phyloP scores from a whole-genome alignment of 345 rosid genomes.

The Populus davidiana region DNA sequence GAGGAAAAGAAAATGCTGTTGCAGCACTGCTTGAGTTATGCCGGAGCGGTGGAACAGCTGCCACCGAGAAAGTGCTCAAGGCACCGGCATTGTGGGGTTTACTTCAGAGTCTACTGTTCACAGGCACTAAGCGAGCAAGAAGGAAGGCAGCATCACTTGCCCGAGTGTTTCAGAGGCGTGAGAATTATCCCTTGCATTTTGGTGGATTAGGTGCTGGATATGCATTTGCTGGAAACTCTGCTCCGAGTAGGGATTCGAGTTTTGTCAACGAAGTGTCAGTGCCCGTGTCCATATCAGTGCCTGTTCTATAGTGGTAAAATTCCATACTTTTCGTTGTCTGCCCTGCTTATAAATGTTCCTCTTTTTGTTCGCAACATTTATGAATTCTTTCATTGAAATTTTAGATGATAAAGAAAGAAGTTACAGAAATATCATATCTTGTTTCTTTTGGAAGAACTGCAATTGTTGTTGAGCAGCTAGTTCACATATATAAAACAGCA shows the following conservation, averaged over 20 bases:
- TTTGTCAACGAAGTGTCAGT: slow-evolving; percentile 66
- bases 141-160: slow-evolving; percentile 95
- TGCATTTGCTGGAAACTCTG: slow-evolving; percentile 58
- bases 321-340: slow-evolving; percentile 2
- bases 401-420: slow-evolving; percentile 23
- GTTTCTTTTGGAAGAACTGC: slow-evolving; percentile 13
- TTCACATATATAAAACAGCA: neutral
- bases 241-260: slow-evolving; percentile 39
- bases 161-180: slow-evolving; percentile 78
- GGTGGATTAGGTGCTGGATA: slow-evolving; percentile 60
- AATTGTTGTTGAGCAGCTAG: slow-evolving; percentile 5
- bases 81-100: slow-evolving; percentile 79
- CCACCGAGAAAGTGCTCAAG: slow-evolving; percentile 64
- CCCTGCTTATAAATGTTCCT: slow-evolving; percentile 14
- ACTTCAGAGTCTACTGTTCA: slow-evolving; percentile 72
- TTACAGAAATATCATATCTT: slow-evolving; percentile 22
- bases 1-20: slow-evolving; percentile 94
- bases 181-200: slow-evolving; percentile 47
- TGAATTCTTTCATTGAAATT: slow-evolving; percentile 56
- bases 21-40: slow-evolving; percentile 93
- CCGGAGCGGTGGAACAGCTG: slow-evolving; percentile 68
- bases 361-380: slow-evolving; percentile 28
- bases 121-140: slow-evolving; percentile 91
- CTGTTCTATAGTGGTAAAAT: slow-evolving; percentile 50
- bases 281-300: slow-evolving; percentile 60